Base-by-base conservation (phyloP, 176 grass and related monocot species). In the Melocanna baccifera region DNA sequence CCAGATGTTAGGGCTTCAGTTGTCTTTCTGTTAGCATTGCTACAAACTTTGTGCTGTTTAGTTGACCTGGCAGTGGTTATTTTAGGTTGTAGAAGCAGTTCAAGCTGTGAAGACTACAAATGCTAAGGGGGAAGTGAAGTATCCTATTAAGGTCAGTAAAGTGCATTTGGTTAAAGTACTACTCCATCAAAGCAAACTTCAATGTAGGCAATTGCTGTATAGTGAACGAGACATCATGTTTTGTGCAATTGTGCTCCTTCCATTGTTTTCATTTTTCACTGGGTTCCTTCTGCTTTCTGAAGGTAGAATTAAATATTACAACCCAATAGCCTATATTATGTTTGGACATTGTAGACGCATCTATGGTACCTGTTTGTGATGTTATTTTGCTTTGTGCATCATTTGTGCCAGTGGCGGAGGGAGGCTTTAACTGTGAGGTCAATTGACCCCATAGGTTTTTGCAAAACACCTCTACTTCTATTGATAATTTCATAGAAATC, bases 101-200 rank as follows among this genome's bases (percentile, higher is more conserved):
- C 96, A 89, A 89, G 76, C 87, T 85, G 91, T 99, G 36, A 99
- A 96, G 86, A 96, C 77, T 83, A 99, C 91, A 79, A 99, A 95
- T 51, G 28, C 86, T 19, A 94, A 81, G 78, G 93, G 93, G 39
- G 96, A 96, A 85, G 80, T 91, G 43, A 99, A 91, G 88, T 99
- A 99, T 85, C 96, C 96, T 62, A 94, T 99, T 67, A 99, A 99
- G 93, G 93, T 95, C 43, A 81, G 87, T 81, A 23, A 68, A 69
- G 46, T 20, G 30, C 22, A 73, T 28, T 66, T 67, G 28, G 12
- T 86, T 73, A 22, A 50, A 73, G 36, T 12, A 9, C 42, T 45
- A 43, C 10, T 64, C 15, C 19, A 51, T 29, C n/a, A 67, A 48
- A 50, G 9, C 10, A 62, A 53, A 73, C 20, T 26, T 34, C 26